A percentile compares a stretch with the other conserved stretches of the same genome.
These are phyloP conservation scores for Teratosphaeria epicoccoides DNA, from an alignment of 2,329 filamentous ascomycete species.

Conservation along the genomic window DNA sequence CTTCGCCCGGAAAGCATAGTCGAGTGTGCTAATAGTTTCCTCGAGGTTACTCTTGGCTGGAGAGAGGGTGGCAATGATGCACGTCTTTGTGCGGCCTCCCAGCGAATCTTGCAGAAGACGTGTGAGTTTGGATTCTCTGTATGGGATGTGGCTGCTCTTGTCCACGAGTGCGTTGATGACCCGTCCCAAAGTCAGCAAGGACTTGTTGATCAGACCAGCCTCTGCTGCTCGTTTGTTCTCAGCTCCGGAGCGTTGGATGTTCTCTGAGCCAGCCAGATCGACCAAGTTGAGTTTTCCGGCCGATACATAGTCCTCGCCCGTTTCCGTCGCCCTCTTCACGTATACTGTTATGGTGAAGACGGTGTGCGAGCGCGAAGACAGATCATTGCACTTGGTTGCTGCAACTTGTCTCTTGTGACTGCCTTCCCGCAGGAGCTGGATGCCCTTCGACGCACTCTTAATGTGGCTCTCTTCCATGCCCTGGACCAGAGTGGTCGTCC, in stretches of 20 bases:
- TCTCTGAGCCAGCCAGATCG: constrained; percentile 93
- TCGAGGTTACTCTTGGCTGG: constrained; percentile 91
- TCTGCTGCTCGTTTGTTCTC: constrained; percentile 97
- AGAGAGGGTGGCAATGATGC: constrained; percentile 94
- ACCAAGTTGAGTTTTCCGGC: constrained; percentile 93
- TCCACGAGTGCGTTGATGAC: constrained; percentile 98
- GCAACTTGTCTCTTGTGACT: constrained; percentile 96
- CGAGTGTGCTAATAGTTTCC: constrained; percentile 94
- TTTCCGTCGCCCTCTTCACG: constrained; percentile 68
- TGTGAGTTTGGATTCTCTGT: constrained; percentile 91
- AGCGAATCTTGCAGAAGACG: constrained; percentile 91
- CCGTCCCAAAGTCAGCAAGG: constrained; percentile 80
- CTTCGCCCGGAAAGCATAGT: constrained; percentile 96
- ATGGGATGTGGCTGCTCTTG: constrained; percentile 77
- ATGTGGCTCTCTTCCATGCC: constrained; percentile 97
- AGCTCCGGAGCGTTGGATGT: constrained; percentile 90
- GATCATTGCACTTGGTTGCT: constrained; percentile 97
- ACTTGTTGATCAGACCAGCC: constrained; percentile 96
- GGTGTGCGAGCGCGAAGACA: constrained; percentile 93
- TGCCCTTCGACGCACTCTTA: constrained; percentile 70
- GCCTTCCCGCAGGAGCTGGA: constrained; percentile 77
- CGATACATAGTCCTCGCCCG: constrained; percentile 80
- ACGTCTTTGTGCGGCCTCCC: constrained; percentile 91
- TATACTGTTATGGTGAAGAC: constrained; percentile 94
- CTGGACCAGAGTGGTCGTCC: constrained; percentile 77